A percentile compares a stretch with the other conserved stretches of the same genome.
Conservation (phyloP, 495 filamentous ascomycete species). For the Viridothelium virens region DNA sequence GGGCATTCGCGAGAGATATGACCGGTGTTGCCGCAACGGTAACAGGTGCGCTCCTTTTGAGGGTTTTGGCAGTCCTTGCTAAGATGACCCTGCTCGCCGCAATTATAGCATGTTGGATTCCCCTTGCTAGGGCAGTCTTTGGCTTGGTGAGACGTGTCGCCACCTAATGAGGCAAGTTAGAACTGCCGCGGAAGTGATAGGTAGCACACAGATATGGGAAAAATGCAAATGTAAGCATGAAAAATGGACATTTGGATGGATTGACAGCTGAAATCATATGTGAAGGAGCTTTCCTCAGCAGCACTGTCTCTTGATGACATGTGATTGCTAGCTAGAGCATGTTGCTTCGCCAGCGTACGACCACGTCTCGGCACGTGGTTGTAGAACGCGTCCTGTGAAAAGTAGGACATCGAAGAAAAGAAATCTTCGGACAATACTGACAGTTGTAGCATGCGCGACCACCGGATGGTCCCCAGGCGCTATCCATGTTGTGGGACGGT, state of each 20-base stretch:
- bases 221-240: not conserved
- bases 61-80: slow-evolving; percentile 89
- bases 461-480: slow-evolving; percentile 26
- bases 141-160: slow-evolving; percentile 70
- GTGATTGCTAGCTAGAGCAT: not conserved
- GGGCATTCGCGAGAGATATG: slow-evolving; percentile 93
- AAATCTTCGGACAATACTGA: slow-evolving; percentile 42
- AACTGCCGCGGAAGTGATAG: not conserved
- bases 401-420: slow-evolving; percentile 14
- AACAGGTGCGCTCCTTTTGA: slow-evolving; percentile 82
- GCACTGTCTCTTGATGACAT: not conserved
- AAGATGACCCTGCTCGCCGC: slow-evolving; percentile 80
- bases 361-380: not conserved
- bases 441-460: slow-evolving; percentile 73
- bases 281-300: not conserved
- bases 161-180: slow-evolving; percentile 46
- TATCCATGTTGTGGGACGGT: slow-evolving; percentile 40
- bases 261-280: not conserved
- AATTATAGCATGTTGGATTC: slow-evolving; percentile 87
- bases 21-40: slow-evolving; percentile 78
- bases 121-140: slow-evolving; percentile 94
- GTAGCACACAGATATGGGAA: not conserved
- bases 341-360: not conserved
- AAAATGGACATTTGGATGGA: not conserved
- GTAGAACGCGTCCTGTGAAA: slow-evolving; percentile 14